Percentiles rank a stretch among this genome's conserved stretches.
Evolutionary conservation across 306 rosid genomes (phyloP).

Genomic region (Vigna radiata): DNA sequence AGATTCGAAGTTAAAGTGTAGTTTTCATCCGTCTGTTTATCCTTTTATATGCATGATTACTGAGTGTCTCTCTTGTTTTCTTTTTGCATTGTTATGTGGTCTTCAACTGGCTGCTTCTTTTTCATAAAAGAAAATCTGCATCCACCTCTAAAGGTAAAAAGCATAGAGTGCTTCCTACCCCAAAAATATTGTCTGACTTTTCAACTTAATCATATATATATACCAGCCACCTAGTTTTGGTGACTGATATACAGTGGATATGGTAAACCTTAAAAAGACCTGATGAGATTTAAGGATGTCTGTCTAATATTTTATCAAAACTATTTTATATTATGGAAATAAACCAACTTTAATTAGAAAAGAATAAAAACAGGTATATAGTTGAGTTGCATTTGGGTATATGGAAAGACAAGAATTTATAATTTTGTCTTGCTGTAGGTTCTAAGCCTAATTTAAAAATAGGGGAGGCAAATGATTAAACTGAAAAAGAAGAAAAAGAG

Average conservation of each 20-base stretch:
- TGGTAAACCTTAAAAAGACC: neutral
- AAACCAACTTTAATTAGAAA: too few species aligned
- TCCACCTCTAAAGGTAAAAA: constrained; percentile 12
- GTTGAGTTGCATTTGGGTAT: too few species aligned
- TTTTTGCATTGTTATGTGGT: neutral
- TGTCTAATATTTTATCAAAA: too few species aligned
- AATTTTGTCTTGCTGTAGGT: neutral
- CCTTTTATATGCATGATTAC: neutral
- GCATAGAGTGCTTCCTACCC: neutral
- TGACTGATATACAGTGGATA: neutral
- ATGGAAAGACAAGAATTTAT: too few species aligned
- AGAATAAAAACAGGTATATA: too few species aligned
- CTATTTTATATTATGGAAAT: too few species aligned
- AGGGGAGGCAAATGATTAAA: neutral
- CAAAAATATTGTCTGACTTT: neutral
- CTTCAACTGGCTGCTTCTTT: too few species aligned
- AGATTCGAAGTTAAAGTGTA: constrained; percentile 1
- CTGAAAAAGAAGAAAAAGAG: neutral
- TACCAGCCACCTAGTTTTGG: neutral
- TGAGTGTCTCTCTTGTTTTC: neutral
- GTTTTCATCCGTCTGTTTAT: neutral
- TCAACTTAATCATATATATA: neutral
- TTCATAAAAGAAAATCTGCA: neutral
- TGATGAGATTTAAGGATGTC: neutral
- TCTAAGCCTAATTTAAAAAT: neutral